Evolutionary conservation across 2,329 filamentous ascomycete species (phyloP), one percentile per base, ranked within the genome.

Genomic region (Mollisia scopiformis): DNA sequence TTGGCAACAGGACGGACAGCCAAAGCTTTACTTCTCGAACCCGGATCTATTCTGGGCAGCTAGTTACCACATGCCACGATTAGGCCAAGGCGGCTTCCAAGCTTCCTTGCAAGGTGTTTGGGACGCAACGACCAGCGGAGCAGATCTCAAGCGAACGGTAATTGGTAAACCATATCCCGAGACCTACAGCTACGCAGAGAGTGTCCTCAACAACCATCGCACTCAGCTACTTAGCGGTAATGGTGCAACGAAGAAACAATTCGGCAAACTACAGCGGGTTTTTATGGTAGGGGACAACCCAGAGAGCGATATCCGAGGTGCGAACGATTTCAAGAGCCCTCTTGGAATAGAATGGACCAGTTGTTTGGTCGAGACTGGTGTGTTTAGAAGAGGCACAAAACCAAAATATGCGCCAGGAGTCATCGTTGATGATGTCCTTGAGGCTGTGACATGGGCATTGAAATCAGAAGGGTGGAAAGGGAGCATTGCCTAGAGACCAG

Each of bases 251-350:
- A 57, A 66, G 62, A 64, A 71, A 27, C 66, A 69, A 30, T 59
- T 75, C 2, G 74, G 71, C 21, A 81, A 83, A n/a, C 75, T 97
- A 58, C 81, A 82, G 69, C 84, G 83, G 46, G 93, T 98, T 11
- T 98, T 96, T 76, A 98, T 98, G 94, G 85, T 98, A 43, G 95
- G 95, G 6, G 91, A 94, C 72, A 94, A 94, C 71, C 90, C 91
- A 5, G 92, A 92, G 72, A 95, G 90, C 68, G 95, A 99, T 74
- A 97, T 99, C 66, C 81, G 86, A 5, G 95, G 95, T 6, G 93
- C 92, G 21, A 96, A 96, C 73, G 82, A 84, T 49, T 97, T 90
- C 72, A 71, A 78, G 47, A 91, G 89, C 64, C 78, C 82, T 3
- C 76, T 83, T 59, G 88, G 88, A 8, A 90, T 87, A n/a, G 80